phyloP scores from a whole-genome alignment of 2,329 filamentous ascomycete species.

The Neofusicoccum parvum region DNA sequence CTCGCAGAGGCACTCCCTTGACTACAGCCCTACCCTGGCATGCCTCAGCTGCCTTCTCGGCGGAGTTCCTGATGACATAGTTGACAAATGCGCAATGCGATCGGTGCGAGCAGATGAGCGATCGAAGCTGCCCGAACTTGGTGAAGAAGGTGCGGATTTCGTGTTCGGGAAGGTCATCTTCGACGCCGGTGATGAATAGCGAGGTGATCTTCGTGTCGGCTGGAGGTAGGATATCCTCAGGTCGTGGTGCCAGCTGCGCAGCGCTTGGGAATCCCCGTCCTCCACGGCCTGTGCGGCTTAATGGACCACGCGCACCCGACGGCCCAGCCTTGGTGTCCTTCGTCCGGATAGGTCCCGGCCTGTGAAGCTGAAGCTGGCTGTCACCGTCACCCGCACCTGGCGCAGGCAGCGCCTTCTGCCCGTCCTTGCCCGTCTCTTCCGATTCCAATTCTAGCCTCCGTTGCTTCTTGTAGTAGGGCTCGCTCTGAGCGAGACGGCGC shows the following conservation, averaged over 20 bases:
- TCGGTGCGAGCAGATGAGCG: conserved; percentile 92
- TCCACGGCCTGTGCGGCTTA: conserved; percentile 50
- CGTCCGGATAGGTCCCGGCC: conserved; percentile 77
- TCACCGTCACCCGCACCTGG: conserved; percentile 29
- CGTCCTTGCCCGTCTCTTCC: conserved; percentile 43
- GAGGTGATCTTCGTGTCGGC: conserved; percentile 85
- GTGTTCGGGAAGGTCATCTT: conserved; percentile 93
- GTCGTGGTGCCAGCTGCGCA: conserved; percentile 75
- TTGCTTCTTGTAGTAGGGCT: conserved; percentile 93
- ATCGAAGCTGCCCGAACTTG: conserved; percentile 85
- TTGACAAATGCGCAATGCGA: conserved; percentile 98
- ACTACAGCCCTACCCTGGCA: conserved; percentile 89
- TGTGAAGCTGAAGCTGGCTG: conserved; percentile 35
- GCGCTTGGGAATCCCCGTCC: conserved; percentile 65
- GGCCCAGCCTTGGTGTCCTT: conserved; percentile 51
- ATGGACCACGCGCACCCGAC: conserved; percentile 39
- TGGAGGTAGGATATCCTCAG: conserved; percentile 84
- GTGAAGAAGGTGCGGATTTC: conserved; percentile 90
- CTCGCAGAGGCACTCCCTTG: conserved; percentile 83
- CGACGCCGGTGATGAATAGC: conserved; percentile 90
- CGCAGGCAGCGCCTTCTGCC: conserved; percentile 47
- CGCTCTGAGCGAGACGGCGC: conserved; percentile 81
- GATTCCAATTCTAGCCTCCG: conserved; percentile 67
- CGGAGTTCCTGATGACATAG: conserved; percentile 79
- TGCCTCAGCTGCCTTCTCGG: conserved; percentile 80